Conservation (phyloP, 2,329 filamentous ascomycete genomes). For the Aspergillus sp. region DNA sequence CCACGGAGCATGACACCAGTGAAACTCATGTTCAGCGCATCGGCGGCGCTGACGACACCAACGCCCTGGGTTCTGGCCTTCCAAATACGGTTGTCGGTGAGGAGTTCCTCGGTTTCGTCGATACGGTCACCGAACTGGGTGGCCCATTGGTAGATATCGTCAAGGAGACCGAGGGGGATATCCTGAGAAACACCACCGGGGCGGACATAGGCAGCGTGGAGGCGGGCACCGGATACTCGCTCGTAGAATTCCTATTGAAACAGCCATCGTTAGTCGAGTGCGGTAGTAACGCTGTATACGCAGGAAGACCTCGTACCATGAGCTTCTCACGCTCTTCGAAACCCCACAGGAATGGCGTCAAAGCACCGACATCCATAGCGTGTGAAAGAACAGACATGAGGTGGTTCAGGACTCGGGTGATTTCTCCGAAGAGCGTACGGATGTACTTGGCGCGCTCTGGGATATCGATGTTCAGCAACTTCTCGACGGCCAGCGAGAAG, state of each 20-base stretch:
- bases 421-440: constrained; percentile 90
- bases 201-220: constrained; percentile 95
- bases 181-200: constrained; percentile 97
- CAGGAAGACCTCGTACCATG: constrained; percentile 70
- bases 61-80: constrained; percentile 88
- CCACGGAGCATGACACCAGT: constrained; percentile 97
- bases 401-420: constrained; percentile 93
- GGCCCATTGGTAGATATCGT: constrained; percentile 99
- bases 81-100: constrained; percentile 99
- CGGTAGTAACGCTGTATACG: too few species aligned
- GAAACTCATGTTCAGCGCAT: constrained; percentile 97
- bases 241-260: constrained; percentile 93
- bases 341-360: constrained; percentile 98
- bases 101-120: constrained; percentile 97
- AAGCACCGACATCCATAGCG: constrained; percentile 97
- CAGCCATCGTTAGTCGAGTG: constrained; percentile 4
- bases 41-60: constrained; percentile 86
- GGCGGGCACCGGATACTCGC: constrained; percentile 94
- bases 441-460: constrained; percentile 97
- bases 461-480: constrained; percentile 95
- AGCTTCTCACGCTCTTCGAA: constrained; percentile 99
- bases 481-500: constrained; percentile 93
- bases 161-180: constrained; percentile 87
- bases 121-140: constrained; percentile 98
- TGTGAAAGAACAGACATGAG: constrained; percentile 97